Evolutionary conservation across 2,329 filamentous ascomycete species (phyloP).

Genomic region (Albifimbria verrucaria): DNA sequence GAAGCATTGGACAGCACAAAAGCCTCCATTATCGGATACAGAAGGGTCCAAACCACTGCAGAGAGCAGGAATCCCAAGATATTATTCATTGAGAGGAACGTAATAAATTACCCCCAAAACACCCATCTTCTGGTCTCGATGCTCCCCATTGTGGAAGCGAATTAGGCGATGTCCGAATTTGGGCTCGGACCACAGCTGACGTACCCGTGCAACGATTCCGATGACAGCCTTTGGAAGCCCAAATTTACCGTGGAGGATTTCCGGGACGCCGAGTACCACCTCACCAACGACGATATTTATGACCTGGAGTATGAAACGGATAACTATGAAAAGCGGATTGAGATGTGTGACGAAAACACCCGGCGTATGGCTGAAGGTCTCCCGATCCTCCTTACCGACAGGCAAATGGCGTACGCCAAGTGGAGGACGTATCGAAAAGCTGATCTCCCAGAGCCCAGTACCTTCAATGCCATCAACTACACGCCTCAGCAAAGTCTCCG

Average conservation of each 20-base stretch:
- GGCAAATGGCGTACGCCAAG: background rate
- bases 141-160: background rate
- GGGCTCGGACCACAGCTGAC: too few species aligned
- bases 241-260: background rate
- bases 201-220: background rate
- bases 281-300: background rate
- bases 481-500: conserved; percentile 5
- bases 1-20: too few species aligned
- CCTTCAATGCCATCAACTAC: conserved; percentile 6
- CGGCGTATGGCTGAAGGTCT: background rate
- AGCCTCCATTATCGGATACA: too few species aligned
- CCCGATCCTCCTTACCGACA: background rate
- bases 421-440: conserved; percentile 11
- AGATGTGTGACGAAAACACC: background rate
- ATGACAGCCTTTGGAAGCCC: background rate
- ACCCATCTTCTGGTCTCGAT: too few species aligned
- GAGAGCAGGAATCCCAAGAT: too few species aligned
- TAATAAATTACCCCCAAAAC: too few species aligned
- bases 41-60: too few species aligned
- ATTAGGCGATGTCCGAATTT: background rate
- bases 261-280: background rate
- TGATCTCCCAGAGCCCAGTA: conserved; percentile 17
- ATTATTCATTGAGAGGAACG: too few species aligned
- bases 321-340: too few species aligned
- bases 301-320: background rate